Evolutionary conservation across 352 stramenopile genomes (phyloP), one percentile per base, ranked within the genome.

Genomic region (Phytophthora macrochlamydospora): DNA sequence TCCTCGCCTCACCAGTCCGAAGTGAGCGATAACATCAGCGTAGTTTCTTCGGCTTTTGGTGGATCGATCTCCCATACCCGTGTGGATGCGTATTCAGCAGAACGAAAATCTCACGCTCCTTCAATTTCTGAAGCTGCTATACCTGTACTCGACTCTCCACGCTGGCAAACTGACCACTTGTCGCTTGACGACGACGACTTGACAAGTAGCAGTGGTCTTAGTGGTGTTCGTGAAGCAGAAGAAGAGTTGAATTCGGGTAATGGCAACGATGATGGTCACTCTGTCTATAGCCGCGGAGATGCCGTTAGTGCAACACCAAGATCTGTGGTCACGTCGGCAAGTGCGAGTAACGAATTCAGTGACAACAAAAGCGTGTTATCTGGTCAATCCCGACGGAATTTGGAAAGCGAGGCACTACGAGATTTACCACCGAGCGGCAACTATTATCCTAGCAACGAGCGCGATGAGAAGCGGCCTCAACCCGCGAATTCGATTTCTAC

Each of bases 1-100:
- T 66, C 58, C 31, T 73, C 64, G 40, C 64, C 58, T 13, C 54
- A 69, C 14, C 45, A 66, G 31, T 73, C 68, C 2, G 63, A 73
- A 11, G 50, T 64, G 0, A 73, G 63, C 28, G 68, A 76, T 9
- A 67, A 9, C 31, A 58, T 68, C 45, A 75, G 62, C 49, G 42
- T 65, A 12, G 44, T 61, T 37, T 75, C 67, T 45, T 65, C 67
- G 29, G 54, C 35, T 1, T 64, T 71, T 57, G 64, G 63, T 29
- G 68, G 54, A 18, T 51, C 46, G 1, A 24, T 56, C 24, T 60
- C 63, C 11, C 59, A 61, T 24, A 57, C 64, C 2, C 14, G 60
- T 31, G 11, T 54, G 18, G 67, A 69, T 5, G 57, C 64, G 8
- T 43, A 28, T 1, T 37, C 33, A 8, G 12, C 37, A 44, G 60